Evolutionary conservation across 2,329 filamentous ascomycete species (phyloP).

Genomic region (Exophiala sp.): DNA sequence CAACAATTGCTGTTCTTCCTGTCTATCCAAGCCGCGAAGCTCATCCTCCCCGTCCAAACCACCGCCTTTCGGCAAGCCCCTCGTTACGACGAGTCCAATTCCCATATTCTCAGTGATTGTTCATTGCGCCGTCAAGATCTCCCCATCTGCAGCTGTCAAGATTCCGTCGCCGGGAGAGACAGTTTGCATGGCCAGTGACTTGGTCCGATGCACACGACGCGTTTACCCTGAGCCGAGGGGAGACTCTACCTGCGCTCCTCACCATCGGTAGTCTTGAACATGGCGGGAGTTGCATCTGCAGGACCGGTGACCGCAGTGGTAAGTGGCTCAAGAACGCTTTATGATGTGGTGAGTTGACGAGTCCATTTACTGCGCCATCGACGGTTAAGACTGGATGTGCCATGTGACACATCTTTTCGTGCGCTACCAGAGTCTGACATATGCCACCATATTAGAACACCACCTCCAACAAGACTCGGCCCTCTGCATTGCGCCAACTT

Average conservation of each 20-base stretch:
- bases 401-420: background rate
- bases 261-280: constrained; percentile 5
- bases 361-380: background rate
- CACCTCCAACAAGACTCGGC: constrained; percentile 14
- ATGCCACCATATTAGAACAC: constrained; percentile 16
- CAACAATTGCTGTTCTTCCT: background rate
- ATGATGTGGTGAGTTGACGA: constrained; percentile 11
- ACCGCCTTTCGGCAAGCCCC: constrained; percentile 17
- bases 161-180: background rate
- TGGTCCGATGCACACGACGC: constrained; percentile 16
- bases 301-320: constrained; percentile 14
- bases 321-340: constrained; percentile 10
- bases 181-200: constrained; percentile 9
- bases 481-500: constrained; percentile 17
- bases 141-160: background rate
- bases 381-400: background rate
- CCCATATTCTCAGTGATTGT: background rate
- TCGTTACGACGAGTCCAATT: too few species aligned
- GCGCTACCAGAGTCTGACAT: constrained; percentile 12
- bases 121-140: constrained; percentile 1
- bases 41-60: background rate
- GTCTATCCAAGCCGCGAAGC: background rate
- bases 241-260: constrained; percentile 6
- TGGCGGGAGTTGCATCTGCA: constrained; percentile 18
- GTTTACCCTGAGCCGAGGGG: constrained; percentile 20